Percentiles rank a stretch among this genome's conserved stretches.
phyloP scores from a whole-genome alignment of 176 grass and related monocot genomes.

The Aegilops bicornis region DNA sequence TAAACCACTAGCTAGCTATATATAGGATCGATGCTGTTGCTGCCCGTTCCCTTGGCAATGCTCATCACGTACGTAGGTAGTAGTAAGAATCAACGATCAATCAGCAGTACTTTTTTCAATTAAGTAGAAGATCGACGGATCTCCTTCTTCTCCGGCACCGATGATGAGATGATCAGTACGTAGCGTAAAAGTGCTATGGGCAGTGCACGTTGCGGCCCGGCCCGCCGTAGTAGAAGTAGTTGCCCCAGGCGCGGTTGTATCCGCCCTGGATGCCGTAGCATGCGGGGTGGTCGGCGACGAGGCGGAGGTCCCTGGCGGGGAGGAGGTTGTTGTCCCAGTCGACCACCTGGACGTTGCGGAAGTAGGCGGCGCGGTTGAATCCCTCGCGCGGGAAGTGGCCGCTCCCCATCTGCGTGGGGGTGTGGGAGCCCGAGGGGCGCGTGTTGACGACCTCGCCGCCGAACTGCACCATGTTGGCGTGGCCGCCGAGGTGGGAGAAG shows the following conservation, averaged over 20 bases:
- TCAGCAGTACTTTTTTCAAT: background rate
- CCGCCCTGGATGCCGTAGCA: slow-evolving; percentile 75
- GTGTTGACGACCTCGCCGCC: slow-evolving; percentile 86
- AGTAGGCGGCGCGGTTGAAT: slow-evolving; percentile 61
- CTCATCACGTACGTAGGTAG: background rate
- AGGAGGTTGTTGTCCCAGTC: slow-evolving; percentile 90
- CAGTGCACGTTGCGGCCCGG: slow-evolving; percentile 67
- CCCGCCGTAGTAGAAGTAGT: slow-evolving; percentile 90
- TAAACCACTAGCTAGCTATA: background rate
- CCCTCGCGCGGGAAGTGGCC: slow-evolving; percentile 65
- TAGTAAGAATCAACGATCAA: background rate
- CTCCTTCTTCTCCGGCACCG: background rate
- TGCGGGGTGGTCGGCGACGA: slow-evolving; percentile 62
- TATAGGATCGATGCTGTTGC: background rate
- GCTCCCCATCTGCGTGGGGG: slow-evolving; percentile 81
- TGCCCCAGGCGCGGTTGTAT: slow-evolving; percentile 50
- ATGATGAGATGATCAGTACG: background rate
- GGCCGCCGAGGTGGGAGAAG: slow-evolving; percentile 64
- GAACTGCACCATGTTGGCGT: slow-evolving; percentile 91
- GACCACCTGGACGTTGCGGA: slow-evolving; percentile 82
- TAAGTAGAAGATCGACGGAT: background rate
- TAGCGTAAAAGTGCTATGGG: background rate
- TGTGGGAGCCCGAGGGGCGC: slow-evolving; percentile 51
- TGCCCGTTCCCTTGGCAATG: background rate
- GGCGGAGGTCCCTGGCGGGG: slow-evolving; percentile 47